These are phyloP conservation scores for Cadophora malorum DNA, from an alignment of 2,329 filamentous ascomycete species.

Conservation along the genomic window DNA sequence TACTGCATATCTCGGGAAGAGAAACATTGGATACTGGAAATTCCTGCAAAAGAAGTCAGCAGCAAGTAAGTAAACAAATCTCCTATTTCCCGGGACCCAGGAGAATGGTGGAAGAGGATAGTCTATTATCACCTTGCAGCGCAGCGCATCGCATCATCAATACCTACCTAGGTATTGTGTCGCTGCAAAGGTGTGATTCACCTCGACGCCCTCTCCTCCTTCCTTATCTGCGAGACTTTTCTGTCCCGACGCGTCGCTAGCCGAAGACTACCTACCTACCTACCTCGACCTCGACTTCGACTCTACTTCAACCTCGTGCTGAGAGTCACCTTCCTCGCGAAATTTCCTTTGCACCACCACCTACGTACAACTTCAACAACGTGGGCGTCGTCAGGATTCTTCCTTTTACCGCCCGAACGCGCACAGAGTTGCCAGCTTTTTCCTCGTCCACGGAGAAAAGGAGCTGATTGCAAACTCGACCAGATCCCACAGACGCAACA, in stretches of 20 bases:
- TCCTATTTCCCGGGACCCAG: conserved; percentile 18
- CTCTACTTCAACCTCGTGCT: conserved; percentile 27
- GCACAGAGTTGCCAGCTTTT: conserved; percentile 10
- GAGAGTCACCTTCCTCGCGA: conserved; percentile 27
- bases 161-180: not conserved
- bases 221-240: conserved; percentile 15
- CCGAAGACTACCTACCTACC: not conserved
- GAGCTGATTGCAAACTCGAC: not conserved
- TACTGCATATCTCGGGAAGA: conserved; percentile 16
- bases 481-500: conserved; percentile 15
- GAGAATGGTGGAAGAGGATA: not conserved
- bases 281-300: not conserved
- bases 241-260: conserved; percentile 14
- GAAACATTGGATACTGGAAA: not conserved
- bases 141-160: not conserved
- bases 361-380: conserved; percentile 37
- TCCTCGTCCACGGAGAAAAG: not conserved
- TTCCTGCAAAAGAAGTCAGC: conserved; percentile 25
- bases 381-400: conserved; percentile 32
- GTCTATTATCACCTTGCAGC: not conserved
- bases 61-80: conserved; percentile 15
- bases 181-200: not conserved
- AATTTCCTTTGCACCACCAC: conserved; percentile 24
- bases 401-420: not conserved
- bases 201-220: conserved; percentile 3